Evolutionary conservation across 495 filamentous ascomycete species (phyloP).

Genomic region (Barbatosphaeria neglecta): DNA sequence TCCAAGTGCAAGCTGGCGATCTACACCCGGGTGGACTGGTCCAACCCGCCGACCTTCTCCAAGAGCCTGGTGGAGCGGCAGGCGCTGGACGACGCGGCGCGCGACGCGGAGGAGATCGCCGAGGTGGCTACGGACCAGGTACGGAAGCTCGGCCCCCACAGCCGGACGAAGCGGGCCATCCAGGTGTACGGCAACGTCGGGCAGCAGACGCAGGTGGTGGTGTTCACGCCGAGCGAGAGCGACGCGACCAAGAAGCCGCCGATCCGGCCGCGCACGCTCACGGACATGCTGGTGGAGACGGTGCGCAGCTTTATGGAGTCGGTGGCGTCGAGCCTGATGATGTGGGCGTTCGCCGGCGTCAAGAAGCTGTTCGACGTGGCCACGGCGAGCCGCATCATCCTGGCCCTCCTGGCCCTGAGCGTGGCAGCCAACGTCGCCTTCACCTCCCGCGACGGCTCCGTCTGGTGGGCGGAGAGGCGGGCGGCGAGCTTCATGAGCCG

Average conservation of each 20-base stretch:
- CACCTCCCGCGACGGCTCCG: slow-evolving; percentile 50
- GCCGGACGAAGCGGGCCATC: slow-evolving; percentile 80
- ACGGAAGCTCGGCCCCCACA: slow-evolving; percentile 64
- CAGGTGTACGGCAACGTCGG: slow-evolving; percentile 83
- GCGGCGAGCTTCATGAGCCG: slow-evolving; percentile 67
- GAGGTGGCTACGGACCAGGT: slow-evolving; percentile 85
- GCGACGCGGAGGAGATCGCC: slow-evolving; percentile 73
- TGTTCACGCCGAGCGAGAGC: slow-evolving; percentile 42
- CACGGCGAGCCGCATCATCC: slow-evolving; percentile 63
- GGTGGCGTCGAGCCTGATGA: slow-evolving; percentile 57
- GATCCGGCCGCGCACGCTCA: slow-evolving; percentile 56
- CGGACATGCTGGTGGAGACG: slow-evolving; percentile 58
- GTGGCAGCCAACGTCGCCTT: slow-evolving; percentile 58
- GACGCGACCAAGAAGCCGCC: slow-evolving; percentile 35
- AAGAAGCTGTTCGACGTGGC: slow-evolving; percentile 55
- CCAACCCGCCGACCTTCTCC: slow-evolving; percentile 49
- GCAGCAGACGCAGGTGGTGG: slow-evolving; percentile 51
- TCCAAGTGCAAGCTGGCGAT: slow-evolving; percentile 85
- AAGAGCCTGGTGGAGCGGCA: slow-evolving; percentile 69
- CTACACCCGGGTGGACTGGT: slow-evolving; percentile 80
- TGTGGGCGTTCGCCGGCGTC: slow-evolving; percentile 55
- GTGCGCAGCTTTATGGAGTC: slow-evolving; percentile 56
- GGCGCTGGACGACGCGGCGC: slow-evolving; percentile 66
- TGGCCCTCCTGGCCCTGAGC: slow-evolving; percentile 56
- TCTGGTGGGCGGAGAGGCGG: slow-evolving; percentile 79